Conservation (phyloP, 2,329 filamentous ascomycete genomes). For the Ophiosphaerella korrae region DNA sequence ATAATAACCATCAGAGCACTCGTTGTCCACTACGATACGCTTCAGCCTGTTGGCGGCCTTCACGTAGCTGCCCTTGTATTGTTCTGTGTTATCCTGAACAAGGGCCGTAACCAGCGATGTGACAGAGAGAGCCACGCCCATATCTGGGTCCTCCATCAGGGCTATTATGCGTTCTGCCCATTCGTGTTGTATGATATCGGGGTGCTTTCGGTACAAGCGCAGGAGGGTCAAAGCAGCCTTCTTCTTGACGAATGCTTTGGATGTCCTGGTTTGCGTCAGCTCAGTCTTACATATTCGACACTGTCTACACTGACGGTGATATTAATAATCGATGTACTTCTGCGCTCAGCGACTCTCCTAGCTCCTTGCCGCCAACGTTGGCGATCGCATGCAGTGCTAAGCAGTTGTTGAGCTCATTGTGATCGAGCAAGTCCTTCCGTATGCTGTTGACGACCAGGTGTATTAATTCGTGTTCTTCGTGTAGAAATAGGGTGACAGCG, state of each 20-base stretch:
- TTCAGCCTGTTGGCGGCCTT: constrained; percentile 91
- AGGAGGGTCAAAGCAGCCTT: constrained; percentile 94
- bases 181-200: constrained; percentile 90
- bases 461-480: constrained; percentile 94
- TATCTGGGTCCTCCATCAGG: constrained; percentile 95
- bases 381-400: constrained; percentile 95
- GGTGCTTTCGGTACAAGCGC: constrained; percentile 91
- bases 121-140: constrained; percentile 92
- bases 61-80: constrained; percentile 91
- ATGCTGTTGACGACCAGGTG: constrained; percentile 99
- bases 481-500: constrained; percentile 94
- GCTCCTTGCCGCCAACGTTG: constrained; percentile 94
- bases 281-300: constrained; percentile 4
- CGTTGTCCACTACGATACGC: constrained; percentile 86
- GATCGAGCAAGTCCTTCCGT: constrained; percentile 89
- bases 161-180: constrained; percentile 98
- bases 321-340: constrained; percentile 95
- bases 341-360: constrained; percentile 89
- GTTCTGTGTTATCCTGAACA: constrained; percentile 90
- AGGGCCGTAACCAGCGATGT: constrained; percentile 94
- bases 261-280: constrained; percentile 60
- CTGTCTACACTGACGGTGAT: constrained; percentile 72
- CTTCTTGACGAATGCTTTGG: constrained; percentile 98
- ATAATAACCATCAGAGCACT: constrained; percentile 88
- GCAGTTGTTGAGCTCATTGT: constrained; percentile 98